These are phyloP conservation scores for Pyrenula massariospora DNA, from an alignment of 495 filamentous ascomycete genomes.

Conservation along the genomic window DNA sequence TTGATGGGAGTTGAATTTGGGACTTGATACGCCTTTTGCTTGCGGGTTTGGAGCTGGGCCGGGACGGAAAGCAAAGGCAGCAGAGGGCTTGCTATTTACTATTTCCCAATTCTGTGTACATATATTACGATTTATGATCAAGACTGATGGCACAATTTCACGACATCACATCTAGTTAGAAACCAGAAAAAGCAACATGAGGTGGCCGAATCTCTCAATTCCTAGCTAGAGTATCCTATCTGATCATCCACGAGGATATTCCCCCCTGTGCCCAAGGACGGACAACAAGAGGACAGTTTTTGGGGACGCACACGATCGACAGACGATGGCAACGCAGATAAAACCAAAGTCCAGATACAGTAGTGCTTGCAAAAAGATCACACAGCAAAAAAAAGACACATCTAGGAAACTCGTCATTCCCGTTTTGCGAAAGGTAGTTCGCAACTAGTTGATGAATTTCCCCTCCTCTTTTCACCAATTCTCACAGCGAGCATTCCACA, in stretches of 20 bases:
- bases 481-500: too few species aligned
- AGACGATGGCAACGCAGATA: slow-evolving; percentile 9
- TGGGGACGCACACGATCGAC: background rate
- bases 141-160: too few species aligned
- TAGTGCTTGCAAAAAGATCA: slow-evolving; percentile 9
- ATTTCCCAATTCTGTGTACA: too few species aligned
- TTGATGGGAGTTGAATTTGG: too few species aligned
- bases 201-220: slow-evolving; percentile 35
- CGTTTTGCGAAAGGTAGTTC: slow-evolving; percentile 1
- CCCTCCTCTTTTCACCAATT: slow-evolving; percentile 1
- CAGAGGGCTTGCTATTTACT: too few species aligned
- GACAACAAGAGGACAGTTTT: slow-evolving; percentile 2
- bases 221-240: slow-evolving; percentile 10
- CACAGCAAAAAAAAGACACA: slow-evolving; percentile 5
- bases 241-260: slow-evolving; percentile 12
- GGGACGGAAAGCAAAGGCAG: too few species aligned
- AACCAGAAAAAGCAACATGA: slow-evolving; percentile 11
- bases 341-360: slow-evolving; percentile 8
- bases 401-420: slow-evolving; percentile 2
- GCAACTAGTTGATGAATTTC: slow-evolving; percentile 5
- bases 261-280: too few species aligned
- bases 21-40: too few species aligned
- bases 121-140: too few species aligned
- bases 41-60: too few species aligned
- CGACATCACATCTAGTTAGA: too few species aligned